Conservation (phyloP, 2,329 filamentous ascomycete genomes). For the Phyllosticta citriasiana region DNA sequence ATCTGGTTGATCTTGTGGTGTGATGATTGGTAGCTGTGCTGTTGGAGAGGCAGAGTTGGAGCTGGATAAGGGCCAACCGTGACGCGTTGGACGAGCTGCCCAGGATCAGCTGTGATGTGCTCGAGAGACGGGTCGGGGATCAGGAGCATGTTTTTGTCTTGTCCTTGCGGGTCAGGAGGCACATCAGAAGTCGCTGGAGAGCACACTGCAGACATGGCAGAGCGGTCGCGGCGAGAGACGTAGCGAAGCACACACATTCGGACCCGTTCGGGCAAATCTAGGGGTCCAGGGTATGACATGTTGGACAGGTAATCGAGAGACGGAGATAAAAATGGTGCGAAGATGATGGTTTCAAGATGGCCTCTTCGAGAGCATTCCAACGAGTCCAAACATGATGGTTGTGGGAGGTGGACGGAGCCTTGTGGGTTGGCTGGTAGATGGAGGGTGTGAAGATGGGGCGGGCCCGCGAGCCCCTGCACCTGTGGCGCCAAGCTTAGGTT, state of each 20-base stretch:
- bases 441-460: neutral
- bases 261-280: neutral
- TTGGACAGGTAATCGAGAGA: neutral
- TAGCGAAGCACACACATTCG: neutral
- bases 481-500: neutral
- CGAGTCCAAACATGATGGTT: constrained; percentile 9
- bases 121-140: neutral
- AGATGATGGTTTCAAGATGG: neutral
- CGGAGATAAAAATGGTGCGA: neutral
- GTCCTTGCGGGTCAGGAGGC: neutral
- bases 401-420: neutral
- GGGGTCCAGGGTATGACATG: neutral
- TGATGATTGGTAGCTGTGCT: too few species aligned
- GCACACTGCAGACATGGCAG: neutral
- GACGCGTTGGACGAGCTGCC: neutral
- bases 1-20: too few species aligned
- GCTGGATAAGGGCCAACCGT: too few species aligned
- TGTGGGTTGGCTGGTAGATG: neutral
- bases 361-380: neutral
- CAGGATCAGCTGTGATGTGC: neutral
- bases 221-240: neutral
- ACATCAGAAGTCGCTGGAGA: neutral
- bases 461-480: neutral
- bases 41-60: neutral
- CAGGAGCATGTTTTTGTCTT: neutral